These are phyloP conservation scores for Neurospora hispaniola DNA, from an alignment of 495 filamentous ascomycete genomes.

Conservation along the genomic window DNA sequence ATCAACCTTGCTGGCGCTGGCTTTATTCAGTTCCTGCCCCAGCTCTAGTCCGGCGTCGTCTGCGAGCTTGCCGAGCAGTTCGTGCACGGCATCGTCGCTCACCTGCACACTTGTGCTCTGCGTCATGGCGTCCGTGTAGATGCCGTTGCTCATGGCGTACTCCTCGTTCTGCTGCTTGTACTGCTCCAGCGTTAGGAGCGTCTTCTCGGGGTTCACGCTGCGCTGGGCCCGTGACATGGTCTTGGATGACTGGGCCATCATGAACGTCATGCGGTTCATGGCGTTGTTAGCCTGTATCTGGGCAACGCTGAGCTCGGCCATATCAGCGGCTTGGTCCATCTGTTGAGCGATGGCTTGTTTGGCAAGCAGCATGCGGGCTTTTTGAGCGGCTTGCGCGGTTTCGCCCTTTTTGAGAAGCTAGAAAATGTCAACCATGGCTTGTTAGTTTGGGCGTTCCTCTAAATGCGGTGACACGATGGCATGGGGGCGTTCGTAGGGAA, in stretches of 20 bases:
- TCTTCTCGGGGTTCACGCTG: conserved; percentile 65
- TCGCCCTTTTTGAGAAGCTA: conserved; percentile 56
- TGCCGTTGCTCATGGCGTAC: conserved; percentile 69
- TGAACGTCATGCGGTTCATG: conserved; percentile 44
- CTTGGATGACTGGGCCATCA: conserved; percentile 39
- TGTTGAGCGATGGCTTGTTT: conserved; percentile 44
- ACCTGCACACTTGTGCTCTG: conserved; percentile 63
- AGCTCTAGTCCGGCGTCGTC: conserved; percentile 75
- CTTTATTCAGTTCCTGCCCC: conserved; percentile 54
- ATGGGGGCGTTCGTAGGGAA: background rate
- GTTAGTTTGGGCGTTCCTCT: background rate
- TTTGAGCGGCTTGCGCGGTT: conserved; percentile 74
- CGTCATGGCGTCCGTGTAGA: conserved; percentile 74
- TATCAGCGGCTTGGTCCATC: conserved; percentile 45
- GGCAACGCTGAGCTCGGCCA: conserved; percentile 39
- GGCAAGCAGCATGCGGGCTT: conserved; percentile 51
- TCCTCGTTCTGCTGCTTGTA: conserved; percentile 80
- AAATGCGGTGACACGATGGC: background rate
- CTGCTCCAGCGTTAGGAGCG: conserved; percentile 56
- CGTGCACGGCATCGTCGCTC: conserved; percentile 75
- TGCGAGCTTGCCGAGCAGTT: conserved; percentile 66
- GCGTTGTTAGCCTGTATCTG: conserved; percentile 46
- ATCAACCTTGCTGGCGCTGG: conserved; percentile 42
- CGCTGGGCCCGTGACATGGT: conserved; percentile 56
- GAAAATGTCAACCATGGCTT: conserved; percentile 17